phyloP scores from a whole-genome alignment of 805 yeast genomes.

The Jamesozyma hellenica region DNA sequence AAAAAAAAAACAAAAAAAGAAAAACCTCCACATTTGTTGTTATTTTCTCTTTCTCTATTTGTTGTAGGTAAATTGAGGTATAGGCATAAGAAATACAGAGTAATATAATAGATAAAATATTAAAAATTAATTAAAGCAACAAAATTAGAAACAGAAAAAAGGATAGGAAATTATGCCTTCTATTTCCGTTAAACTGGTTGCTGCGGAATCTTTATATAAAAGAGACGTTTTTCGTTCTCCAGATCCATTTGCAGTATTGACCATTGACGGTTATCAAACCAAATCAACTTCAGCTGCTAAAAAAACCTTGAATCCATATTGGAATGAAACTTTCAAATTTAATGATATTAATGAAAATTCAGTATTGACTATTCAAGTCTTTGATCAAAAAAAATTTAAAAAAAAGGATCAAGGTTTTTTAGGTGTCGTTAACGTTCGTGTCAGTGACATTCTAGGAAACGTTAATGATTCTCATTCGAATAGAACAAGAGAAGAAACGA shows the following conservation, averaged over 20 bases:
- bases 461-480: slow-evolving; percentile 42
- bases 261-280: slow-evolving; percentile 96
- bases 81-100: not conserved
- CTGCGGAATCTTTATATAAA: slow-evolving; percentile 91
- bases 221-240: slow-evolving; percentile 94
- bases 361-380: slow-evolving; percentile 83
- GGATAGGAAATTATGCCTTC: slow-evolving; percentile 14
- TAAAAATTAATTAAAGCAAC: too few species aligned
- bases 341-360: slow-evolving; percentile 66
- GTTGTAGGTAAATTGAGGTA: too few species aligned
- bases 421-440: slow-evolving; percentile 87
- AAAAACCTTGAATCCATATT: slow-evolving; percentile 90
- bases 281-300: slow-evolving; percentile 89
- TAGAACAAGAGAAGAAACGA: slow-evolving; percentile 61
- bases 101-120: not conserved
- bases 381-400: slow-evolving; percentile 94
- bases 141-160: too few species aligned
- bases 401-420: slow-evolving; percentile 97
- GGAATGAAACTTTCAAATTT: slow-evolving; percentile 89
- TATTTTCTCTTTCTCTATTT: too few species aligned
- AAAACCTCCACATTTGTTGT: too few species aligned
- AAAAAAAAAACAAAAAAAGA: too few species aligned
- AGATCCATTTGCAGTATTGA: slow-evolving; percentile 94
- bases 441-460: slow-evolving; percentile 59
- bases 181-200: slow-evolving; percentile 69